Percentiles rank a stretch among this genome's conserved stretches.
Conservation (phyloP, 208 protist species). For the Wallacemonas rigidus region DNA sequence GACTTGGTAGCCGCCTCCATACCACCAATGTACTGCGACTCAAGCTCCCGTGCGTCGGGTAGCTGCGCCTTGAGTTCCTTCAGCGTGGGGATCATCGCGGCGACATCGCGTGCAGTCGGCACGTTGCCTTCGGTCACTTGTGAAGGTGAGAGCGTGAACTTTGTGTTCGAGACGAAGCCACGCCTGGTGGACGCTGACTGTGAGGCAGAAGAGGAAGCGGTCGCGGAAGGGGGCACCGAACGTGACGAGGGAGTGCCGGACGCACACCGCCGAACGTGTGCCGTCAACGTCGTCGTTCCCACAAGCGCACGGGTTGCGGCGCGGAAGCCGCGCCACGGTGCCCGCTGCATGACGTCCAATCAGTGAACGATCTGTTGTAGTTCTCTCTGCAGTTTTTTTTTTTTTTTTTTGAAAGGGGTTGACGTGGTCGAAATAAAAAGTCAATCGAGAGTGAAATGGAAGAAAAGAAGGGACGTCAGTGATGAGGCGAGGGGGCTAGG, state of each 20-base stretch:
- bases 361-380: no score
- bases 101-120: constrained; percentile 58
- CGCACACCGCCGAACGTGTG: not conserved
- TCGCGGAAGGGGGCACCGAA: no score
- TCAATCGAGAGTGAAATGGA: no score
- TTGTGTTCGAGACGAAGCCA: constrained; percentile 36
- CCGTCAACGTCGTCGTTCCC: no score
- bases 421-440: no score
- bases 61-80: constrained; percentile 56
- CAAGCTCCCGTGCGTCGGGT: constrained; percentile 56
- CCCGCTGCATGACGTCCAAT: no score
- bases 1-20: not conserved
- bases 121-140: constrained; percentile 74
- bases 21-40: constrained; percentile 42
- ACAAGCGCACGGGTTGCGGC: no score
- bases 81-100: constrained; percentile 50
- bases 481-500: no score
- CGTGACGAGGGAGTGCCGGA: constrained; percentile 11
- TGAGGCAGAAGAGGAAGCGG: not conserved
- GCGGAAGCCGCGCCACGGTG: no score
- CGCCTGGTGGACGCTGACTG: not conserved
- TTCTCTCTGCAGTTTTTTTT: no score
- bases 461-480: no score
- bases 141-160: constrained; percentile 43
- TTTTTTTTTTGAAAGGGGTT: no score